Evolutionary conservation across 2,329 filamentous ascomycete species (phyloP).

Genomic region (Neonectria sp.): DNA sequence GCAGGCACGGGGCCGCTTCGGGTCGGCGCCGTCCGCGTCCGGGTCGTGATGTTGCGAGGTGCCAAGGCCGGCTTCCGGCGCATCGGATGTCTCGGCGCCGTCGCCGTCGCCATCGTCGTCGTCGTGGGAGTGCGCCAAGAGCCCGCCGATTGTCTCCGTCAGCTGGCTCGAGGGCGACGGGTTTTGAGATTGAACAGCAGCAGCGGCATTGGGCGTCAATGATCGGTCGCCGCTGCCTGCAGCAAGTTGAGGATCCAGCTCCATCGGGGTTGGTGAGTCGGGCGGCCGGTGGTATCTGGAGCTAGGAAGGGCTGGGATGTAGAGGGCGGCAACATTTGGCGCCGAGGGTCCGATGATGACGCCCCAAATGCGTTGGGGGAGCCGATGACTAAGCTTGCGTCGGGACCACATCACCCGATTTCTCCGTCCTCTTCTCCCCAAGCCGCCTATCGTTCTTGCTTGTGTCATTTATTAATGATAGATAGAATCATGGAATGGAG

Average conservation of each 20-base stretch:
- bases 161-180: constrained; percentile 38
- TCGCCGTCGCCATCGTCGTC: constrained; percentile 30
- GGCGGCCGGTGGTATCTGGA: constrained; percentile 35
- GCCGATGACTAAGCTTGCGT: constrained; percentile 40
- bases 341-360: constrained; percentile 49
- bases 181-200: constrained; percentile 29
- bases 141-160: constrained; percentile 17
- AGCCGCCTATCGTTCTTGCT: too few species aligned
- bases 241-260: constrained; percentile 52
- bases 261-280: constrained; percentile 47
- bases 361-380: constrained; percentile 8
- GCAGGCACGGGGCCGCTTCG: constrained; percentile 80
- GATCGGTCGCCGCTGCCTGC: constrained; percentile 43
- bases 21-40: constrained; percentile 57
- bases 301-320: constrained; percentile 27
- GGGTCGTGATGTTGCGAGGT: constrained; percentile 36
- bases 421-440: constrained; percentile 11
- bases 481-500: background rate
- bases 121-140: constrained; percentile 33
- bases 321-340: constrained; percentile 49
- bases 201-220: constrained; percentile 28
- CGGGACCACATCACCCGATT: constrained; percentile 34
- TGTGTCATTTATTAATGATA: too few species aligned
- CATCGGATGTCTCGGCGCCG: constrained; percentile 43
- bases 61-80: constrained; percentile 40